phyloP scores from a whole-genome alignment of 441 rosid genomes.

The Pelargonium citronellum region DNA sequence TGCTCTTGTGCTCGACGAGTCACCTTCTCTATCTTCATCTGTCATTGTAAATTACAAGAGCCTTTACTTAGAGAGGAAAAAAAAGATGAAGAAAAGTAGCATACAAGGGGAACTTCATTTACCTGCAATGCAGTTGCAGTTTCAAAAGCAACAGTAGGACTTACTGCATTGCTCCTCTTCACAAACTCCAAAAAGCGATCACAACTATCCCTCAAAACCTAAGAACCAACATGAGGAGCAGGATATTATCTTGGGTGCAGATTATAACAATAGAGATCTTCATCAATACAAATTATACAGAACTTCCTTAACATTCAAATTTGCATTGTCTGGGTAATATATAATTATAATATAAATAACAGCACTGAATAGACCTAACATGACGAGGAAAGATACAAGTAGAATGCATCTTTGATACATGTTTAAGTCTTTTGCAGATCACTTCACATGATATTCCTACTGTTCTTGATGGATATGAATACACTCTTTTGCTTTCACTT shows the following conservation, averaged over 20 bases:
- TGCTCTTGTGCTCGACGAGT: conserved; percentile 99
- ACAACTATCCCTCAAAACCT: conserved; percentile 88
- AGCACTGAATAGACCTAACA: no score
- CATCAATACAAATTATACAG: background rate
- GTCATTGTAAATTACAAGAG: conserved; percentile 16
- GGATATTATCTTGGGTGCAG: background rate
- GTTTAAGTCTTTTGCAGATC: no score
- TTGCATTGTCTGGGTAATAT: background rate
- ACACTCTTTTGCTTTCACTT: no score
- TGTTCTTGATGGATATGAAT: no score
- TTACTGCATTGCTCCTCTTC: conserved; percentile 92
- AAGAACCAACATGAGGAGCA: conserved; percentile 22
- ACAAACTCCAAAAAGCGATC: conserved; percentile 89
- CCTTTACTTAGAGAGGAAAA: background rate
- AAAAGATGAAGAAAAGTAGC: background rate
- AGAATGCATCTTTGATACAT: no score
- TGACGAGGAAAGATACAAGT: no score
- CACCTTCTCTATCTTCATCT: conserved; percentile 92
- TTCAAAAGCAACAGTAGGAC: conserved; percentile 91
- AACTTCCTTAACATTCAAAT: conserved; percentile 3
- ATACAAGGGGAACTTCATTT: conserved; percentile 4
- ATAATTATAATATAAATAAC: no score
- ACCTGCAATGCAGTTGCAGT: conserved; percentile 99
- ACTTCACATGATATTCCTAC: no score
- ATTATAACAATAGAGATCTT: background rate